Base-by-base conservation (phyloP, 169 alveolate genomes). In the Plasmodium sp. region DNA sequence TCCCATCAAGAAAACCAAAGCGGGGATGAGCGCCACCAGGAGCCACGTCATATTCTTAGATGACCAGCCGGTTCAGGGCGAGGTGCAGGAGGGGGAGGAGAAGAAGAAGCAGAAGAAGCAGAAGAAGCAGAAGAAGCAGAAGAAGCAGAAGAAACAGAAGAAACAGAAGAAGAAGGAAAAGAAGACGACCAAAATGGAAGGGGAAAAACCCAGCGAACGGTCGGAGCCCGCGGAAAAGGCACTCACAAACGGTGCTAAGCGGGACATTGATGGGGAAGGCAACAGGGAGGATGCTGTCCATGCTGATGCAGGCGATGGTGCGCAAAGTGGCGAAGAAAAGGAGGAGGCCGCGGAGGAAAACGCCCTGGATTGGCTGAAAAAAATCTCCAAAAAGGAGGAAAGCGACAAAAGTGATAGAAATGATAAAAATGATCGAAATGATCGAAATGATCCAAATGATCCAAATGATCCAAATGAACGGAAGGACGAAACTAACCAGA, bases 1-100 rank as follows among this genome's bases (percentile, higher is more conserved):
- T 48, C 92, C 92, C 58, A 48, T 92, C 43, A 75, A 92, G 84
- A 92, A 81, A 71, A 92, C 95, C 18, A 92, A 92, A 43, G 95
- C 95, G 3, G 95, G 95, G 0, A 82, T 92, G 95, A 92, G 43
- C 41, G 82, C 80, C 48, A 82, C 92, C 33, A 62, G 95, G 74
- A 92, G 58, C 7, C 95, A 92, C 77, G 79, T 81, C 9, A 81
- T 92, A 45, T 92, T 67, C 31, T 31, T 92, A 31, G 95, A 92
- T 48, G 85, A 92, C 1, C 58, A 92, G 1, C 16, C 34, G 45
- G 67, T 5, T n/a, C 43, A 16, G 7, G 88, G 41, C 6, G 43
- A 48, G 34, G 85, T 18, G 33, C n/a, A 31, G 18, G 56, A 34
- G 34, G 18, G 22, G n/a, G 12, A 27, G 3, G 48, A 81, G 74